Evolutionary conservation across 2,329 filamentous ascomycete species (phyloP).

Genomic region (Aspergillus uvarum): DNA sequence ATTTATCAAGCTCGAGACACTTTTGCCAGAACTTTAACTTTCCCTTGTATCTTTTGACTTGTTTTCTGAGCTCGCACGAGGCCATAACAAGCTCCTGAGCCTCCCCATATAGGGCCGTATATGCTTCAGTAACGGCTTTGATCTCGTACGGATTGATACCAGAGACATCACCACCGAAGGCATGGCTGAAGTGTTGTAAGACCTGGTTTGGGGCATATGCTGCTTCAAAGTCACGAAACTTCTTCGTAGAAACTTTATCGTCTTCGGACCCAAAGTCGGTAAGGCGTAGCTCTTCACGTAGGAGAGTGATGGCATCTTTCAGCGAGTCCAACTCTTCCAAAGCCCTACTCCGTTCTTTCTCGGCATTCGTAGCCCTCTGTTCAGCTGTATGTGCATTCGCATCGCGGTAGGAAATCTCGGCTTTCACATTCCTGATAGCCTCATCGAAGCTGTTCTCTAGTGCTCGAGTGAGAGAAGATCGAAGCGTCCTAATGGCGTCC

Average conservation of each 20-base stretch:
- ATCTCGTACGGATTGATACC: conserved; percentile 16
- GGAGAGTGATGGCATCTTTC: conserved; percentile 21
- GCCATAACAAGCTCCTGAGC: conserved; percentile 28
- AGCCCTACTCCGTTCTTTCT: conserved; percentile 20
- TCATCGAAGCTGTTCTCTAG: conserved; percentile 30
- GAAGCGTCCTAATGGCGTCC: conserved; percentile 34
- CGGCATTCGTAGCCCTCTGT: conserved; percentile 19
- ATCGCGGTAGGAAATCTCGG: conserved; percentile 24
- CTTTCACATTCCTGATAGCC: conserved; percentile 28
- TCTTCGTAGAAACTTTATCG: conserved; percentile 15
- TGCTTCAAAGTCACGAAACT: conserved; percentile 22
- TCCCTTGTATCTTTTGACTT: conserved; percentile 35
- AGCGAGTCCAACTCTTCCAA: conserved; percentile 21
- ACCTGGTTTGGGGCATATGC: conserved; percentile 30
- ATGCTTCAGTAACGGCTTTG: conserved; percentile 28
- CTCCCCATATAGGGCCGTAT: conserved; percentile 35
- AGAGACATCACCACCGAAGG: conserved; percentile 1
- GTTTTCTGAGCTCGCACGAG: conserved; percentile 30
- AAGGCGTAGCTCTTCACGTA: conserved; percentile 24
- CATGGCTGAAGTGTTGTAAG: conserved; percentile 7
- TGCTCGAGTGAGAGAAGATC: conserved; percentile 27
- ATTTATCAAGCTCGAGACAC: conserved; percentile 30
- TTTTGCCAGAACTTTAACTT: conserved; percentile 33
- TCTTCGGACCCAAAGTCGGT: conserved; percentile 16
- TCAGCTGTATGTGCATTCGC: conserved; percentile 25